phyloP scores from a whole-genome alignment of 2,329 filamentous ascomycete genomes.

The Aureobasidium subglaciale region DNA sequence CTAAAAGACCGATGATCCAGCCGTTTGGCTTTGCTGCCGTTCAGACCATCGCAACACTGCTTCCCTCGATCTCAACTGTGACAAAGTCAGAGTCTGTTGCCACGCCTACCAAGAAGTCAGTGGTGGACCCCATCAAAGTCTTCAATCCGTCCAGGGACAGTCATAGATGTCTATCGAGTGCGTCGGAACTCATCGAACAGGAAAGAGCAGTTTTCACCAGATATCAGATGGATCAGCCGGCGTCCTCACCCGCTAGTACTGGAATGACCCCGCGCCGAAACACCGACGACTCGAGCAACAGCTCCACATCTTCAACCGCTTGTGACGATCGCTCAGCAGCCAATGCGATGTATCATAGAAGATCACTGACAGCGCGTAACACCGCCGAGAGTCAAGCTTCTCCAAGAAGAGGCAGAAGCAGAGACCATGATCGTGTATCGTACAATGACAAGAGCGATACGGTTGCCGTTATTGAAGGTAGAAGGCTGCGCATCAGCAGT shows the following conservation, averaged over 20 bases:
- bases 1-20: background rate
- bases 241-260: background rate
- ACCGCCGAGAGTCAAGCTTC: too few species aligned
- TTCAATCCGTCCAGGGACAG: background rate
- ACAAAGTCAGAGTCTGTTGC: background rate
- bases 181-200: background rate
- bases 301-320: background rate
- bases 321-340: too few species aligned
- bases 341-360: too few species aligned
- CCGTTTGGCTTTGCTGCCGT: background rate
- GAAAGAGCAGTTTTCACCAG: background rate
- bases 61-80: background rate
- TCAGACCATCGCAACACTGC: background rate
- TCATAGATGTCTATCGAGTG: background rate
- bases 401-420: too few species aligned
- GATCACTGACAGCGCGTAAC: too few species aligned
- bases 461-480: too few species aligned
- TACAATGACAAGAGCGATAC: too few species aligned
- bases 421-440: too few species aligned
- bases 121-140: too few species aligned
- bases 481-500: too few species aligned
- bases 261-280: too few species aligned
- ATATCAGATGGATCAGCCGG: background rate
- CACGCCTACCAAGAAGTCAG: background rate
- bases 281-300: too few species aligned